phyloP scores from a whole-genome alignment of 2,329 filamentous ascomycete genomes.

The Talaromyces marneffei region DNA sequence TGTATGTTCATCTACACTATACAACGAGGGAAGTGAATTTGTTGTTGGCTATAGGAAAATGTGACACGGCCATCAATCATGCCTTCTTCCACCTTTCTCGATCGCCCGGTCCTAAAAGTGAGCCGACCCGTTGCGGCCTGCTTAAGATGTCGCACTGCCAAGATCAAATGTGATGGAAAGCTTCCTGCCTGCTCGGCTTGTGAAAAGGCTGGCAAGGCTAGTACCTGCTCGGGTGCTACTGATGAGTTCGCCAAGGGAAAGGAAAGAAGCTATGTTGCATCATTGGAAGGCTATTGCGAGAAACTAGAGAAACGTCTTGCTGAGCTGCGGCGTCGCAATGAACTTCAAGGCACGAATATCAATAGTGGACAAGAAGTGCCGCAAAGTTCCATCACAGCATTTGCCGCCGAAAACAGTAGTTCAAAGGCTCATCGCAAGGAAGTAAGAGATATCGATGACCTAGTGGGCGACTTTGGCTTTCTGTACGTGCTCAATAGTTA shows the following conservation, averaged over 20 bases:
- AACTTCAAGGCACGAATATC: conserved; percentile 17
- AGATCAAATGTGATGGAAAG: conserved; percentile 98
- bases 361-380: conserved; percentile 23
- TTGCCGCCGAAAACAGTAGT: conserved; percentile 23
- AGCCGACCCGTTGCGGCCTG: conserved; percentile 75
- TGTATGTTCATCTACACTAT: not conserved
- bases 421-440: conserved; percentile 53
- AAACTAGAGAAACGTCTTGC: conserved; percentile 72
- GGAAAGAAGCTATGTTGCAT: conserved; percentile 92
- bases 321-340: conserved; percentile 35
- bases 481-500: conserved; percentile 47
- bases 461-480: conserved; percentile 91
- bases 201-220: conserved; percentile 79
- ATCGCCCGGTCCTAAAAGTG: conserved; percentile 48
- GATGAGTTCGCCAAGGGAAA: conserved; percentile 95
- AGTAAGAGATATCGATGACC: conserved; percentile 79
- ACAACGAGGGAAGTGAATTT: not conserved
- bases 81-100: conserved; percentile 33
- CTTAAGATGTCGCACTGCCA: conserved; percentile 78
- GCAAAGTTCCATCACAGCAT: conserved; percentile 34
- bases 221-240: conserved; percentile 87
- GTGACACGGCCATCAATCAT: conserved; percentile 22
- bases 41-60: conserved; percentile 6
- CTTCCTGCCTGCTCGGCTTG: conserved; percentile 91
- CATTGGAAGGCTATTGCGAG: conserved; percentile 85